Conservation (phyloP, 2,329 filamentous ascomycete genomes). For the Colletotrichum somersetense region DNA sequence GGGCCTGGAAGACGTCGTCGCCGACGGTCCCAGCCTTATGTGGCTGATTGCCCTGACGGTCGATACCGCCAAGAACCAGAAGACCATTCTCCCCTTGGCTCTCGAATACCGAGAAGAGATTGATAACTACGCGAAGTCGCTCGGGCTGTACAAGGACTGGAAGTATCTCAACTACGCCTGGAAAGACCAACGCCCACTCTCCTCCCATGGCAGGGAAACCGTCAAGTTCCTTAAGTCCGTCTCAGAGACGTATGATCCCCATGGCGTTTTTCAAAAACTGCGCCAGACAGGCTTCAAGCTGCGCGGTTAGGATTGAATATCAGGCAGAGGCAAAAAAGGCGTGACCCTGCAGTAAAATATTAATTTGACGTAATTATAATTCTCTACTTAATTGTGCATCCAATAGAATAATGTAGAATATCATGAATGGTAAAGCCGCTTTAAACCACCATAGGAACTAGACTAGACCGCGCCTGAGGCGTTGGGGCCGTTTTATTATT, state of each 20-base stretch:
- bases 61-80: constrained; percentile 52
- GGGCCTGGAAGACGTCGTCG: constrained; percentile 51
- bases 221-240: constrained; percentile 48
- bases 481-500: too few relatives aligned
- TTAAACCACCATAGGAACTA: too few relatives aligned
- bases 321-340: not conserved
- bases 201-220: constrained; percentile 53
- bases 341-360: too few relatives aligned
- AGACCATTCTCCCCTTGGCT: constrained; percentile 53
- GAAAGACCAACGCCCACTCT: constrained; percentile 53
- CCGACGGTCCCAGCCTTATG: constrained; percentile 51
- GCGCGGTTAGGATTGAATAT: not conserved
- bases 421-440: too few relatives aligned
- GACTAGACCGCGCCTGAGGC: too few relatives aligned
- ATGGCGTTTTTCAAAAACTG: constrained; percentile 52
- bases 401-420: too few relatives aligned
- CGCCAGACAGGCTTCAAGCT: constrained; percentile 50
- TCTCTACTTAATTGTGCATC: too few relatives aligned
- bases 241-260: constrained; percentile 50
- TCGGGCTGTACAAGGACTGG: constrained; percentile 51
- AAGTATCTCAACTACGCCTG: constrained; percentile 61
- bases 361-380: too few relatives aligned
- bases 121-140: constrained; percentile 45
- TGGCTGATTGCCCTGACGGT: constrained; percentile 57
- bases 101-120: constrained; percentile 75